Conservation (phyloP, 2,329 filamentous ascomycete genomes). For the Fusarium sp. region DNA sequence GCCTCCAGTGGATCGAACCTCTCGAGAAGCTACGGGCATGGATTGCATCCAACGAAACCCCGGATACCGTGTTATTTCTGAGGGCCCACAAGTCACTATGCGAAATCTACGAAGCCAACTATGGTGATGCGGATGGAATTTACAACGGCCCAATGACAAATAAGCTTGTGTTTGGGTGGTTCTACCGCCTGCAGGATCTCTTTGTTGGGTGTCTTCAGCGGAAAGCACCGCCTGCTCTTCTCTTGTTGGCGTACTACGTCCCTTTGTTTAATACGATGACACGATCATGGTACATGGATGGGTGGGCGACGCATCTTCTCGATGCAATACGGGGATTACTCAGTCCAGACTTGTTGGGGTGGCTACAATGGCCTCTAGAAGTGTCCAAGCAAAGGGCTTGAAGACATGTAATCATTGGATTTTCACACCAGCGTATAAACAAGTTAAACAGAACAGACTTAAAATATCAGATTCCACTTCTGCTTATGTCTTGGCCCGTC, state of each 20-base stretch:
- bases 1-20: slow-evolving; percentile 38
- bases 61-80: slow-evolving; percentile 42
- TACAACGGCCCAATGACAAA: slow-evolving; percentile 32
- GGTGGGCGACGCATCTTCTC: slow-evolving; percentile 40
- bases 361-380: slow-evolving; percentile 43
- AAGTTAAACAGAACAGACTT: not conserved
- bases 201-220: slow-evolving; percentile 43
- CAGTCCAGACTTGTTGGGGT: slow-evolving; percentile 27
- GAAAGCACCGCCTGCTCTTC: slow-evolving; percentile 43
- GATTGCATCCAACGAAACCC: slow-evolving; percentile 39
- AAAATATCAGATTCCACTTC: not conserved
- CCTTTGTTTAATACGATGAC: slow-evolving; percentile 38
- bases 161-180: slow-evolving; percentile 43
- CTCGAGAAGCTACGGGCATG: slow-evolving; percentile 37
- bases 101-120: slow-evolving; percentile 44
- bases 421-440: not conserved
- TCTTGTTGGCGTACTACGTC: slow-evolving; percentile 43
- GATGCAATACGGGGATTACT: slow-evolving; percentile 38
- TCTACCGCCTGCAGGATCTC: slow-evolving; percentile 44
- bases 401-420: slow-evolving; percentile 8
- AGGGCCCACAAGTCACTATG: slow-evolving; percentile 36
- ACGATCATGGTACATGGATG: slow-evolving; percentile 38
- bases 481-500: not conserved
- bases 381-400: slow-evolving; percentile 23
- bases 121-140: slow-evolving; percentile 31